Evolutionary conservation across 2,329 filamentous ascomycete genomes (phyloP).

Genomic region (Ophiocordyceps camponoti-rufipedis): DNA sequence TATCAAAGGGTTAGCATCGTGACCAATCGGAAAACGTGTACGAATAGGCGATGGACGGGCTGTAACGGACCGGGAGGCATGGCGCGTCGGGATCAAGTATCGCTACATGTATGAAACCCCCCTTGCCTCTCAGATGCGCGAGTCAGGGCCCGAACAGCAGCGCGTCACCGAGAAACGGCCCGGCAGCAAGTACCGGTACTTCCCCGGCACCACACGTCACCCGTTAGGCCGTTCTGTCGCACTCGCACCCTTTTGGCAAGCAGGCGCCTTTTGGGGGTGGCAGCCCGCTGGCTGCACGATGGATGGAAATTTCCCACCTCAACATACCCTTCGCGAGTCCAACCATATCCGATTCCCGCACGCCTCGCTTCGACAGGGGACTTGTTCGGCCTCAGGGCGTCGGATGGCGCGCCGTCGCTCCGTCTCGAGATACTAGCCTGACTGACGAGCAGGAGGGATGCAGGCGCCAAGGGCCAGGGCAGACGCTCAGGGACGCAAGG

Average conservation of each 20-base stretch:
- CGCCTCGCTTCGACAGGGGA: too few relatives aligned
- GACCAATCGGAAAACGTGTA: too few relatives aligned
- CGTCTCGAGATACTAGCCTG: too few relatives aligned
- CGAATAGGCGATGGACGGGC: background rate
- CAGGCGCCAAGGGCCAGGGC: constrained; percentile 35
- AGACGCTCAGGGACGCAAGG: constrained; percentile 41
- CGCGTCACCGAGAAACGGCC: background rate
- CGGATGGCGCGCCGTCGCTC: background rate
- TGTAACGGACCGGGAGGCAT: background rate
- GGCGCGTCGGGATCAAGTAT: background rate
- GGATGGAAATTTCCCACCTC: background rate
- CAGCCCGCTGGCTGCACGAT: background rate
- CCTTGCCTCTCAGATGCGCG: background rate
- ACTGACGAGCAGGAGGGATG: constrained; percentile 20
- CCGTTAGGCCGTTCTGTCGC: too few relatives aligned
- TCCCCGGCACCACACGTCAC: background rate
- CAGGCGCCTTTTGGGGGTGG: too few relatives aligned
- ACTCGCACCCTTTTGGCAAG: too few relatives aligned
- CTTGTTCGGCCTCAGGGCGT: too few relatives aligned
- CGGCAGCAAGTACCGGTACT: background rate
- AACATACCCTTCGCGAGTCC: background rate
- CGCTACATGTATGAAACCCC: background rate
- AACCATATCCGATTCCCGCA: background rate
- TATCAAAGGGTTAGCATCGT: too few relatives aligned
- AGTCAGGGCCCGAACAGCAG: background rate